These are phyloP conservation scores for Fusarium sublunatum DNA, from an alignment of 2,329 filamentous ascomycete species.

Conservation along the genomic window DNA sequence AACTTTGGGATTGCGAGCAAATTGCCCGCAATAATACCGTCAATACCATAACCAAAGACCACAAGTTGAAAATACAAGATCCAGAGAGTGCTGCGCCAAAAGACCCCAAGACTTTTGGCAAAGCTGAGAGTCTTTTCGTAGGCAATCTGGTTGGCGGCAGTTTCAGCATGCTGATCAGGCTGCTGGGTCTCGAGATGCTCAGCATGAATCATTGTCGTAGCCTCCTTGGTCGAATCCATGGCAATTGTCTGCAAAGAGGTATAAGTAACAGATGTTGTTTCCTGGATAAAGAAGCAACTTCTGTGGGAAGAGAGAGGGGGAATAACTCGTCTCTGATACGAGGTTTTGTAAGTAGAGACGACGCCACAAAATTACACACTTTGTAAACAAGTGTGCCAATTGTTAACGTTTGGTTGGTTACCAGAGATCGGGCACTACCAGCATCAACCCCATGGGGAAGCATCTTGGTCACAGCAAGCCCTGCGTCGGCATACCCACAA, in stretches of 20 bases:
- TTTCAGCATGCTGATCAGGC: not conserved
- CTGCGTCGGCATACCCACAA: too few relatives aligned
- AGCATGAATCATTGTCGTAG: conserved; percentile 1
- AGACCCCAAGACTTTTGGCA: not conserved
- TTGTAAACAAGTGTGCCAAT: not conserved
- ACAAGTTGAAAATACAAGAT: conserved; percentile 15
- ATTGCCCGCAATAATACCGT: conserved; percentile 18
- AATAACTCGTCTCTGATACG: not conserved
- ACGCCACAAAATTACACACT: not conserved
- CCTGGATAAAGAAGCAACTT: not conserved
- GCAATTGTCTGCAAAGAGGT: not conserved
- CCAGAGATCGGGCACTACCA: not conserved
- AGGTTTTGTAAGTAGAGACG: not conserved
- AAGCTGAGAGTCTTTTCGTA: conserved; percentile 14
- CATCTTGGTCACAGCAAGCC: not conserved
- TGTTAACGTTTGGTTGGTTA: not conserved
- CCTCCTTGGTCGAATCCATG: conserved; percentile 7
- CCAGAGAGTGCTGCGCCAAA: conserved; percentile 20
- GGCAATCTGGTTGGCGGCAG: conserved; percentile 4
- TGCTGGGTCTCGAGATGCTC: conserved; percentile 11
- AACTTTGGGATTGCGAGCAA: conserved; percentile 16
- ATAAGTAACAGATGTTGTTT: not conserved
- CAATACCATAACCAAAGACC: conserved; percentile 17
- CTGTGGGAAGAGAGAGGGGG: not conserved
- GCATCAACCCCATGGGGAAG: conserved; percentile 10